Conservation (phyloP, 225 moss, liverwort and hornwort species). For the Marchantia polymorpha region DNA sequence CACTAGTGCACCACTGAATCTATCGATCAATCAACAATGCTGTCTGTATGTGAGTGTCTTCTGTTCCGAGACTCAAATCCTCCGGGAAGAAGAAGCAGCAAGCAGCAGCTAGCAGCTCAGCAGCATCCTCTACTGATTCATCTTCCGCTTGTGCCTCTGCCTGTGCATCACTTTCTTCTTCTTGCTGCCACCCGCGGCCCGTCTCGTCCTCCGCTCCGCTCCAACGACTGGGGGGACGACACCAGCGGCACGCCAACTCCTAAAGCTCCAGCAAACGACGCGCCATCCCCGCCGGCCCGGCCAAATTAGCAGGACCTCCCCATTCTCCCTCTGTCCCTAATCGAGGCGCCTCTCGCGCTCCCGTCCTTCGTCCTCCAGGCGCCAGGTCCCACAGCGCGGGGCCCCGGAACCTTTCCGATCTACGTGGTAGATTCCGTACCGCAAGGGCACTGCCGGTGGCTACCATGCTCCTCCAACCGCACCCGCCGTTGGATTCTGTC, state of each 20-base stretch:
- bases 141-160: conserved; percentile 22
- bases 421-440: conserved; percentile 11
- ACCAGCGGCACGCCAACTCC: conserved; percentile 15
- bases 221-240: conserved; percentile 22
- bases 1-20: neutral
- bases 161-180: conserved; percentile 17
- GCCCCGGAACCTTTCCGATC: neutral
- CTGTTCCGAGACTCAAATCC: conserved; percentile 2
- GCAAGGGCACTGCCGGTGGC: neutral
- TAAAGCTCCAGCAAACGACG: conserved; percentile 9
- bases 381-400: neutral
- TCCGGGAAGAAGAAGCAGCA: conserved; percentile 18
- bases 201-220: conserved; percentile 18
- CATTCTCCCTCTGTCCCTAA: conserved; percentile 17
- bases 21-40: neutral
- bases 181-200: conserved; percentile 8
- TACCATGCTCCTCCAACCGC: neutral
- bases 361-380: neutral
- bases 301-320: conserved; percentile 8
- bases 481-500: neutral
- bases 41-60: neutral
- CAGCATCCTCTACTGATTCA: conserved; percentile 14
- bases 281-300: conserved; percentile 19
- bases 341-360: conserved; percentile 14
- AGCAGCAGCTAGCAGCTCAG: conserved; percentile 14